phyloP scores from a whole-genome alignment of 2,329 filamentous ascomycete species.

The Stagonosporopsis chrysanthemi region DNA sequence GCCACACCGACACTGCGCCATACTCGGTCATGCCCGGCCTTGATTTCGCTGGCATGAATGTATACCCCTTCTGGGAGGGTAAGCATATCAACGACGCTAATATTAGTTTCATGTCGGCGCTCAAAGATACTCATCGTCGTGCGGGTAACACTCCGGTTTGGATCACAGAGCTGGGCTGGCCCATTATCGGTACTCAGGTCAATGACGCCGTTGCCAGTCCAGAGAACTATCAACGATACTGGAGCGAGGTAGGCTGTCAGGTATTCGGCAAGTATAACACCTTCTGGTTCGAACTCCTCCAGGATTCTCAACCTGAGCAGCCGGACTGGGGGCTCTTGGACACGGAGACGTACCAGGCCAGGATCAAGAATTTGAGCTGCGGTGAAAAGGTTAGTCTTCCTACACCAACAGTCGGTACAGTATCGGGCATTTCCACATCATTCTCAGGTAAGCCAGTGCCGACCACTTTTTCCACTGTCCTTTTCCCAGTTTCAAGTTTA shows the following conservation, averaged over 20 bases:
- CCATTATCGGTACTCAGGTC: slow-evolving; percentile 24
- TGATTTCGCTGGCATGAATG: slow-evolving; percentile 46
- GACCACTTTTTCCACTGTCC: neutral
- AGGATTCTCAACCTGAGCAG: slow-evolving; percentile 30
- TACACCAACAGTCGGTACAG: neutral
- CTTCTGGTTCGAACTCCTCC: slow-evolving; percentile 44
- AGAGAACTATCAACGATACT: slow-evolving; percentile 38
- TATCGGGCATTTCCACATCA: neutral
- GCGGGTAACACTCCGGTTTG: slow-evolving; percentile 38
- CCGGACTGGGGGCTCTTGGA: slow-evolving; percentile 41
- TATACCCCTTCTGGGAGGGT: slow-evolving; percentile 36
- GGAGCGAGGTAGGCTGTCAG: slow-evolving; percentile 41
- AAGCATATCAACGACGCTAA: too few species aligned
- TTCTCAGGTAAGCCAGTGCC: neutral
- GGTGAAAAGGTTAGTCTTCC: neutral
- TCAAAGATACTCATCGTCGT: slow-evolving; percentile 30
- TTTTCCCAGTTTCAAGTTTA: too few species aligned
- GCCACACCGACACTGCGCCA: slow-evolving; percentile 45
- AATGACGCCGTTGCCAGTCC: slow-evolving; percentile 25
- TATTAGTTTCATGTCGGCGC: slow-evolving; percentile 19
- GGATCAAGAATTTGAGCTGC: slow-evolving; percentile 34
- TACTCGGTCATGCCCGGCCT: slow-evolving; percentile 34
- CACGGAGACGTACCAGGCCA: slow-evolving; percentile 18
- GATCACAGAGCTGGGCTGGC: slow-evolving; percentile 49
- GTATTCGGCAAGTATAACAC: slow-evolving; percentile 42